Evolutionary conservation across 163 green algal genomes (phyloP), one percentile per base, ranked within the genome.

Genomic region (Chlamydomonas reinhardtii): DNA sequence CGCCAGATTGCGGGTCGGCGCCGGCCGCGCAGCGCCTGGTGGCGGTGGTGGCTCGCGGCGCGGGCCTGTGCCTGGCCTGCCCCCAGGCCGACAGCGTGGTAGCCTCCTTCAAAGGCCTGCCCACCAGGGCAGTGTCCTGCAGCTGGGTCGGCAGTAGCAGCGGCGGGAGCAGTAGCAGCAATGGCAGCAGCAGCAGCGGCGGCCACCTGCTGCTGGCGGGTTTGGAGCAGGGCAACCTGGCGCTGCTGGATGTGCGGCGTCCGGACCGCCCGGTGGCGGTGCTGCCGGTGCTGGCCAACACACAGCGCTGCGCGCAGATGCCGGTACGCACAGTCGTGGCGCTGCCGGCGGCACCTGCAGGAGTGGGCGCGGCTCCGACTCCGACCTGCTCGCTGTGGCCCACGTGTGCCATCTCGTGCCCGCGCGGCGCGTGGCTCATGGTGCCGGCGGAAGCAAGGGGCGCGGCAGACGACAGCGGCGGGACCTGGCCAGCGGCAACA

Each of bases 141-240:
- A 85, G 66, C 68, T 85, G 78, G 78, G 48, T 85, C 48, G n/a
- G 27, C 43, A 61, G 59, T 48, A 56, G 54, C 52, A 56, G 15
- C 54, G 32, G 54, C 74, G 32, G 22, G 32, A 22, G 52, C 29
- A 22, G 52, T 43, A 19, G n/a, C 65, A 64, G 52, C 37, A 56
- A 19, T 17, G 37, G 37, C 37, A 39, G 74, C 54, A 54, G 54
- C 52, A 34, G 15, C 31, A 34, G 54, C 43, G n/a, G 48, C 48
- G 78, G 56, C 43, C 65, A 85, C 69, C 9, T 76, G 48, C 32
- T 85, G 48, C 48, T 85, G 9, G 78, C 78, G 14, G 78, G 78
- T 0, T 68, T 85, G 31, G 78, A 64, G 43, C 74, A 43, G 25
- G 78, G 78, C 31, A 48, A 62, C 66, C n/a, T 85, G 22, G 78